Evolutionary conservation across 345 rosid species (phyloP), one percentile per base, ranked within the genome.

Genomic region (Eucalyptus pauciflora): DNA sequence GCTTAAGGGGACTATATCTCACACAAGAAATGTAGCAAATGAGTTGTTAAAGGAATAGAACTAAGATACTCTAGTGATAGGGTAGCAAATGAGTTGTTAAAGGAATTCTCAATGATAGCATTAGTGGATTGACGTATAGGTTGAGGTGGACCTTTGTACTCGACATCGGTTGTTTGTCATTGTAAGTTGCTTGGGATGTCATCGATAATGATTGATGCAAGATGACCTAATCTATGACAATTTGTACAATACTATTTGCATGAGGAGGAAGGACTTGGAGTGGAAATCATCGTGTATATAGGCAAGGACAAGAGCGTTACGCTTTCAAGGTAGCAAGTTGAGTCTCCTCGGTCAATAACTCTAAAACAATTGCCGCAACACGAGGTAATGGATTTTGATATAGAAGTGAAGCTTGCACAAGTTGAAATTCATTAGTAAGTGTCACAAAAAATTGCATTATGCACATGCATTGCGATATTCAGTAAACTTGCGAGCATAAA

Each of bases 291-390:
- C 0, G 0, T 4, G 0, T 62, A 10, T 13, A 5, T 29, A 62
- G 71, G 71, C 8, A 0, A 13, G 17, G 18, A n/a, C 8, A 29
- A 62, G 71, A 4, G 33, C 4, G 4, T 29, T 13, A 37, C 1
- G 0, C 71, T 16, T 62, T 13, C 17, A 62, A 29, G 15, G 33
- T 62, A 62, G 33, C 17, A 13, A 13, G 5, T 7, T 7, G 5
- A 29, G 71, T 62, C 71, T 62, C 10, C 10, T 13, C 10, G 8
- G 3, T 29, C 8, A 29, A 13, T 4, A 13, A 62, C 17, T 62
- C 37, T 1, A 0, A 29, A 13, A 64, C 18, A 7, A n/a, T 0
- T 29, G 0, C 10, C 10, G 0, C 37, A 64, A n/a, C 9, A 29
- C 1, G 5, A 29, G 71, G 18, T 13, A 64, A 29, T 6, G 17